Base-by-base conservation (phyloP, 768 basidiomycete species). In the Naganishia antarctica region DNA sequence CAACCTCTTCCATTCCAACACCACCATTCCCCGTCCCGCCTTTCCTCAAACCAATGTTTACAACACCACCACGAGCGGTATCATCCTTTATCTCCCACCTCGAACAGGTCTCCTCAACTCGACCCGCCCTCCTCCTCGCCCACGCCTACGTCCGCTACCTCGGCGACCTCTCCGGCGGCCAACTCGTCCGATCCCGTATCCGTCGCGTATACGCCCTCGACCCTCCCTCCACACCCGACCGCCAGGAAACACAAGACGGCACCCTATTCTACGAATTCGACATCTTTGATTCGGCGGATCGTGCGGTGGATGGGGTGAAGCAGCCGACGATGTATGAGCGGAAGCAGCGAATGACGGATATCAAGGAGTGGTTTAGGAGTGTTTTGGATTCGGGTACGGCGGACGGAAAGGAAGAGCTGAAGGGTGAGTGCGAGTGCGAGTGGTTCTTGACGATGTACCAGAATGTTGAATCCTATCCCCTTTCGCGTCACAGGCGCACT, bases 121-220 rank as follows among this genome's bases (percentile, higher is more conserved):
- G 82, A 82, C 70, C 84, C 81, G 12, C 77, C 0, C 76, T 80
- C 6, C 82, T 91, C 8, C 81, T 90, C 7, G 86, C 88, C 0
- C 89, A 90, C 74, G 81, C 88, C 0, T 90, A 90, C 71, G 86
- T 89, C n/a, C 83, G 88, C 34, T 90, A 90, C 76, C 82, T 90
- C 32, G 89, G 88, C 50, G 88, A 90, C 73, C 80, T 90, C 32
- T 87, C 85, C 46, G 88, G 89, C 5, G 89, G 89, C 0, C 89
- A 90, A 78, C 79, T 82, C 64, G 84, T 90, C 70, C 80, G 84
- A 25, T 80, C 83, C 44, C 80, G 80, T 34, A 74, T 89, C n/a
- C 81, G 81, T 16, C 86, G 87, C 73, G 83, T 86, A 15, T 90
- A 89, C 71, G 80, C 76, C 13, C 81, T 90, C 1, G 81, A 84